Evolutionary conservation across 495 filamentous ascomycete genomes (phyloP).

Genomic region (Margaritispora aquatica): DNA sequence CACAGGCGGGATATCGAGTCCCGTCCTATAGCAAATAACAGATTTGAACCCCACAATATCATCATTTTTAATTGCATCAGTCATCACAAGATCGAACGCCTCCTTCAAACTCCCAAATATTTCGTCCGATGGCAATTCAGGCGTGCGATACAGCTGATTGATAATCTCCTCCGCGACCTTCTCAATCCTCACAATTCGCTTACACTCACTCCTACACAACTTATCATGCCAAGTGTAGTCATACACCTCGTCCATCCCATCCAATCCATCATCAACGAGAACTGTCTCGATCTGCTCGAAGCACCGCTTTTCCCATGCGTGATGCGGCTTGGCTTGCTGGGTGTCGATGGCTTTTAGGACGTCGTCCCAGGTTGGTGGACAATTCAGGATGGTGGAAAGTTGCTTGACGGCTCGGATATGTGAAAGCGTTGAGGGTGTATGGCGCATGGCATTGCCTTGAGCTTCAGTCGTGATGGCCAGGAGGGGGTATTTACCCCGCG

Average conservation of each 20-base stretch:
- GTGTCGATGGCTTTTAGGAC: slow-evolving; percentile 54
- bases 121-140: slow-evolving; percentile 14
- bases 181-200: slow-evolving; percentile 81
- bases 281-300: slow-evolving; percentile 70
- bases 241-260: slow-evolving; percentile 48
- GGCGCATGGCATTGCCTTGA: slow-evolving; percentile 54
- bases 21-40: slow-evolving; percentile 77
- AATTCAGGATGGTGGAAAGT: slow-evolving; percentile 56
- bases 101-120: slow-evolving; percentile 37
- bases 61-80: slow-evolving; percentile 47
- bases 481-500: slow-evolving; percentile 47
- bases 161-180: slow-evolving; percentile 62
- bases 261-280: slow-evolving; percentile 74
- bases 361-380: slow-evolving; percentile 52
- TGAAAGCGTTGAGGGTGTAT: slow-evolving; percentile 51
- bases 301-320: slow-evolving; percentile 55
- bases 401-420: slow-evolving; percentile 66
- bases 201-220: slow-evolving; percentile 54
- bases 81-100: slow-evolving; percentile 35
- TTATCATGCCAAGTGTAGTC: slow-evolving; percentile 64
- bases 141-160: slow-evolving; percentile 30
- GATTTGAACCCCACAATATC: slow-evolving; percentile 82
- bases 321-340: slow-evolving; percentile 47
- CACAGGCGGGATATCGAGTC: slow-evolving; percentile 47
- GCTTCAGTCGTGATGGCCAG: slow-evolving; percentile 71